A percentile compares a stretch with the other conserved stretches of the same genome.
Conservation (phyloP, 2,329 filamentous ascomycete species). For the Penicillium sp. region DNA sequence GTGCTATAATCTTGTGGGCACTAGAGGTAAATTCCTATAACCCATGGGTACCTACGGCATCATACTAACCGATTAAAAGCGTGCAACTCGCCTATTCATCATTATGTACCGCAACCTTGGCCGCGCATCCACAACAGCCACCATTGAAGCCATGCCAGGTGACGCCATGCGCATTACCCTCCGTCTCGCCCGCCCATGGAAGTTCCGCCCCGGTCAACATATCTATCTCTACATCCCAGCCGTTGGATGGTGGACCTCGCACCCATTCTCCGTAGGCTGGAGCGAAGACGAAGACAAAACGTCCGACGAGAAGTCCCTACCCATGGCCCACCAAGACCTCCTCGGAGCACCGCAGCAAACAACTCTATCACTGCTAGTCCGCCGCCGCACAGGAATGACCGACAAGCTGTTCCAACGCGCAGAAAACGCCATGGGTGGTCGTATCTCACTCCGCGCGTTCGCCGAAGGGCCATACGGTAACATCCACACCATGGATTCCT, state of each 20-base stretch:
- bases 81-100: conserved; percentile 62
- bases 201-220: conserved; percentile 70
- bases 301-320: conserved; percentile 42
- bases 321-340: conserved; percentile 54
- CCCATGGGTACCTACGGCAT: background rate
- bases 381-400: conserved; percentile 85
- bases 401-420: conserved; percentile 75
- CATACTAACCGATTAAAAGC: conserved; percentile 30
- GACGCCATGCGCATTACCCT: conserved; percentile 71
- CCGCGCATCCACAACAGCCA: conserved; percentile 62
- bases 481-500: conserved; percentile 83
- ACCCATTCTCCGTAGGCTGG: conserved; percentile 80
- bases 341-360: conserved; percentile 50
- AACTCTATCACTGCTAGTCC: conserved; percentile 78
- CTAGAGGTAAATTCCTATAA: conserved; percentile 52
- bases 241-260: conserved; percentile 69
- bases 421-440: conserved; percentile 51
- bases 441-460: conserved; percentile 67
- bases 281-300: conserved; percentile 58
- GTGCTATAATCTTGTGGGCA: conserved; percentile 75
- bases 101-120: conserved; percentile 66
- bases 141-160: conserved; percentile 68
- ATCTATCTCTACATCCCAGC: conserved; percentile 71
- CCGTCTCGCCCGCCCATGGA: conserved; percentile 65
- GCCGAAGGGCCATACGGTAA: conserved; percentile 89